Base-by-base conservation (phyloP, 2,329 filamentous ascomycete species). In the Colletotrichum chlorophyti region DNA sequence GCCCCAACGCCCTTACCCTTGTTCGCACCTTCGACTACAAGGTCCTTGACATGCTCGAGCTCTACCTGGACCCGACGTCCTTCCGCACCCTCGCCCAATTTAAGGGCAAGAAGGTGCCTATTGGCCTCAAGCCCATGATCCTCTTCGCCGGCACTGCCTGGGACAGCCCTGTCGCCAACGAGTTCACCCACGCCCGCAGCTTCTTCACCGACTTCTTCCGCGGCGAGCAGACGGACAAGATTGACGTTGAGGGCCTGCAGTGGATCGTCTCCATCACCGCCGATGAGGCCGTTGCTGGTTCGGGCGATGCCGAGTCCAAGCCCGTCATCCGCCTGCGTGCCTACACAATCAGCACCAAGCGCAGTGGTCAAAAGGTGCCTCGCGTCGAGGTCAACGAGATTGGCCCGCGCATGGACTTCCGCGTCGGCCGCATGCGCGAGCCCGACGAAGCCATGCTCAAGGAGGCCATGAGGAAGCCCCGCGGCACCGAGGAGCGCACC, bases 321-420 rank as follows among this genome's bases (percentile, higher is more conserved):
- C 84, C 86, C 14, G 74, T 74, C 26, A 81, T 89, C 59, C 83
- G 85, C 72, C 71, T 97, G 67, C 87, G 95, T 60, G 88, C 91
- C 70, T 98, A 97, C 76, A 84, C 93, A 66, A 89, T 98, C 66
- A 82, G 83, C 68, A 98, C 95, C 45, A 91, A 91, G 83, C 90
- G 89, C 70, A 92, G 89, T 65, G 93, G 93, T 7, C 91, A 95
- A 74, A 91, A 89, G 69, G 79, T 98, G 40, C 95, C 95, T 7
- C 86, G 93, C 52, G 91, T 99, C 15, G 94, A 98, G 73, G 83
- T 98, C 55, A 93, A 97, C 74, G 93, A 97, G 79, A 96, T 97
- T 79, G 94, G 95, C 0, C 95, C 95, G 5, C 85, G 94, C 64
- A 92, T 98, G 77, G 93, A 97, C 77, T 93, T 97, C 74, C 86